phyloP scores from a whole-genome alignment of 352 stramenopile species.

The Lagenidium sp. region DNA sequence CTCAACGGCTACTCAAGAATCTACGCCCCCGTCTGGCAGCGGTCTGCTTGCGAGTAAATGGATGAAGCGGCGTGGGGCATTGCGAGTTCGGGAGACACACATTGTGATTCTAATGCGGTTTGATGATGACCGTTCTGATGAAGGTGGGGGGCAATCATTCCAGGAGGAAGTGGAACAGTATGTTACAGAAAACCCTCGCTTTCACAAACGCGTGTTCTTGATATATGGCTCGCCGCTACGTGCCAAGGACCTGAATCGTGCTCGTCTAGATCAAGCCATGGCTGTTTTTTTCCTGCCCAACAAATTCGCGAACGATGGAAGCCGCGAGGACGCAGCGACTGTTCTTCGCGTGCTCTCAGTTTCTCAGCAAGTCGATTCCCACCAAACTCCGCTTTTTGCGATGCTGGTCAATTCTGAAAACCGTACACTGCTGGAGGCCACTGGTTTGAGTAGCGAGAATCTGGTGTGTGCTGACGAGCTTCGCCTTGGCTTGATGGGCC shows the following conservation, averaged over 20 bases:
- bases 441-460: constrained; percentile 55
- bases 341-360: constrained; percentile 76
- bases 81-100: constrained; percentile 61
- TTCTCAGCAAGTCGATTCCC: constrained; percentile 38
- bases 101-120: constrained; percentile 78
- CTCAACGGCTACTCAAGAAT: constrained; percentile 3
- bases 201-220: constrained; percentile 74
- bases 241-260: constrained; percentile 40
- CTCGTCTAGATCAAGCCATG: constrained; percentile 52
- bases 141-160: constrained; percentile 18
- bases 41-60: constrained; percentile 27
- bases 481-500: constrained; percentile 74
- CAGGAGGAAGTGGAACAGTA: constrained; percentile 60
- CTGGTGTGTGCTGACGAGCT: constrained; percentile 77
- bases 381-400: constrained; percentile 65
- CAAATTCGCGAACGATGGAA: constrained; percentile 71
- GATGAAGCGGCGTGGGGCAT: constrained; percentile 32
- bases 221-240: constrained; percentile 62
- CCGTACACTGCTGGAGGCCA: constrained; percentile 62
- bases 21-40: no score
- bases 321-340: constrained; percentile 75
- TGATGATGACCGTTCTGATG: constrained; percentile 25
- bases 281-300: constrained; percentile 82
- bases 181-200: constrained; percentile 55
- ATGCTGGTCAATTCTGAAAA: constrained; percentile 85